phyloP scores from a whole-genome alignment of 805 yeast species.

The Lipomyces yamadae region DNA sequence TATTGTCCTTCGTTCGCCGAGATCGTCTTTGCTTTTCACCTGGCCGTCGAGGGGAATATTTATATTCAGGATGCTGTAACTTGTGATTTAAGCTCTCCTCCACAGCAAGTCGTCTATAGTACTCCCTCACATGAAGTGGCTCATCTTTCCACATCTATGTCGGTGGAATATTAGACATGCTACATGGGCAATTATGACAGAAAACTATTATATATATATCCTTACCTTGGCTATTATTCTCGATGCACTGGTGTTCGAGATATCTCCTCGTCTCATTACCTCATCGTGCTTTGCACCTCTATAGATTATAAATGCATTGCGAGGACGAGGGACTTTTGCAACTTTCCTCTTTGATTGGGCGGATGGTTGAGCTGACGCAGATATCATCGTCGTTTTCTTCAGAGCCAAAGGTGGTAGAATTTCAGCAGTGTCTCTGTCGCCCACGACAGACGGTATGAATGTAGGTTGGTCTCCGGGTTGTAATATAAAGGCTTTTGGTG shows the following conservation, averaged over 20 bases:
- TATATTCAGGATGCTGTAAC: slow-evolving; percentile 21
- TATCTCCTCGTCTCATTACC: slow-evolving; percentile 23
- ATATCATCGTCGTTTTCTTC: background rate
- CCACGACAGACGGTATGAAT: background rate
- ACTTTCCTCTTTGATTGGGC: background rate
- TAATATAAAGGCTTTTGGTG: background rate
- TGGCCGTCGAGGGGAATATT: slow-evolving; percentile 23
- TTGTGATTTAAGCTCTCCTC: slow-evolving; percentile 21
- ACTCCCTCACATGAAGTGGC: slow-evolving; percentile 17
- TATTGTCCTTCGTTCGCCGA: slow-evolving; percentile 4
- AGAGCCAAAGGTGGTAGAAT: background rate
- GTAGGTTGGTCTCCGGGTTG: background rate
- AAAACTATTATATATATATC: background rate
- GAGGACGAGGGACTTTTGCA: slow-evolving; percentile 27
- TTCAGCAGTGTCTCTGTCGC: background rate
- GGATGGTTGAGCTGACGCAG: background rate
- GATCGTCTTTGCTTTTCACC: slow-evolving; percentile 17
- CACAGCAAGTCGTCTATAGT: slow-evolving; percentile 18
- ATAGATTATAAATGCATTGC: slow-evolving; percentile 31
- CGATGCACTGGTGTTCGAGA: slow-evolving; percentile 26
- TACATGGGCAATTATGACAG: background rate
- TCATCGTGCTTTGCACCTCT: slow-evolving; percentile 25
- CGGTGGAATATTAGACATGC: background rate
- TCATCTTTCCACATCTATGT: slow-evolving; percentile 30
- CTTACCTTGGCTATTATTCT: slow-evolving; percentile 27